These are phyloP conservation scores for Primulina eburnea DNA, from an alignment of 257 asterid species.

Conservation along the genomic window DNA sequence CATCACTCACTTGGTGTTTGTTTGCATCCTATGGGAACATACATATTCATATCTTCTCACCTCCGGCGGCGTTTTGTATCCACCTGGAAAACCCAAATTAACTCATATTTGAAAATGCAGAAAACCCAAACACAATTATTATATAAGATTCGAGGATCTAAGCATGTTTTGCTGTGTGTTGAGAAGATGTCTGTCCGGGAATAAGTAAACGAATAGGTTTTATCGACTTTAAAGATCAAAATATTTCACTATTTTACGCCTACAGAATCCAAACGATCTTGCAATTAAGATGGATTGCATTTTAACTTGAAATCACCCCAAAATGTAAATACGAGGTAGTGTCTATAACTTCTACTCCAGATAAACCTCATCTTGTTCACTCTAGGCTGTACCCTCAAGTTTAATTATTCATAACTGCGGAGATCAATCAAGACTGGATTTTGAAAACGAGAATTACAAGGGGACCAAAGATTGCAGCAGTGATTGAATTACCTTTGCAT, in stretches of 20 bases:
- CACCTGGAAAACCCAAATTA: constrained; percentile 47
- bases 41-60: constrained; percentile 29
- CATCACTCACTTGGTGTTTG: constrained; percentile 32
- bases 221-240: not conserved
- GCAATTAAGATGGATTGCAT: not conserved
- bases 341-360: constrained; percentile 4
- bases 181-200: not conserved
- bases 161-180: not conserved
- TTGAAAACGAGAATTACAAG: not conserved
- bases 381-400: not conserved
- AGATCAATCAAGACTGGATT: constrained; percentile 14
- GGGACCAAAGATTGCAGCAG: constrained; percentile 16
- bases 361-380: not conserved
- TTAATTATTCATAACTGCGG: not conserved
- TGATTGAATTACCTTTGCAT: constrained; percentile 50
- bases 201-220: not conserved
- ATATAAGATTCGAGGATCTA: constrained; percentile 6
- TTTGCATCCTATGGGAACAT: constrained; percentile 26
- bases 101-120: constrained; percentile 1
- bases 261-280: not conserved
- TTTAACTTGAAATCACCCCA: not conserved
- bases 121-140: not conserved
- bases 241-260: not conserved
- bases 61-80: constrained; percentile 77
- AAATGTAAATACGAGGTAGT: not conserved